Evolutionary conservation across 495 filamentous ascomycete genomes (phyloP).

Genomic region (Glarea lozoyensis): DNA sequence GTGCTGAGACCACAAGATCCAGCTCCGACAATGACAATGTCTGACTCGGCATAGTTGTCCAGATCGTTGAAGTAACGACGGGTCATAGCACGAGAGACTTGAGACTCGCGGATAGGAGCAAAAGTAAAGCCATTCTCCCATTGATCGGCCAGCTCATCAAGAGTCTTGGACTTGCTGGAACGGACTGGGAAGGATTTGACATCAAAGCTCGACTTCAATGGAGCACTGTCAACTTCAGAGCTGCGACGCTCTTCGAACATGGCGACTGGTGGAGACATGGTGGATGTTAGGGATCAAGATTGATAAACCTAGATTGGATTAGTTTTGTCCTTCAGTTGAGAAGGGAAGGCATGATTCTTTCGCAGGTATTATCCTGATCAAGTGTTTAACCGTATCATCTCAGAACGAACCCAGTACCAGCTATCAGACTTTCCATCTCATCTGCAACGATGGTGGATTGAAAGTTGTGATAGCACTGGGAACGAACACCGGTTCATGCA

Average conservation of each 20-base stretch:
- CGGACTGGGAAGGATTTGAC: constrained; percentile 12
- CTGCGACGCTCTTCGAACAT: constrained; percentile 23
- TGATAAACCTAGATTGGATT: constrained; percentile 23
- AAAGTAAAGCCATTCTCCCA: constrained; percentile 56
- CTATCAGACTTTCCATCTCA: constrained; percentile 15
- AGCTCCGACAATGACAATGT: constrained; percentile 85
- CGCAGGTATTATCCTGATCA: constrained; percentile 99
- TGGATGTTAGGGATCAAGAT: constrained; percentile 12
- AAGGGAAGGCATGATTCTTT: constrained; percentile 72
- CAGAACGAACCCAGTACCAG: constrained; percentile 52
- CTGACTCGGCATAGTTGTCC: constrained; percentile 80
- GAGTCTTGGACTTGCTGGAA: constrained; percentile 17
- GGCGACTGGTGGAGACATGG: constrained; percentile 68
- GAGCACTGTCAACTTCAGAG: constrained; percentile 3
- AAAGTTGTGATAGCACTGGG: constrained; percentile 14
- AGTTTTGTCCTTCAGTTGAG: constrained; percentile 24
- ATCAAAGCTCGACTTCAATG: constrained; percentile 14
- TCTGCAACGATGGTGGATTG: constrained; percentile 22
- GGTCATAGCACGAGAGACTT: constrained; percentile 88
- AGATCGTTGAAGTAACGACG: constrained; percentile 85
- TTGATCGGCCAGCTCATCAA: constrained; percentile 26
- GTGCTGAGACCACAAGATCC: constrained; percentile 79
- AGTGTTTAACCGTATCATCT: constrained; percentile 97
- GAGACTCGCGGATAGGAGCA: constrained; percentile 77
- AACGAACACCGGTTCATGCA: constrained; percentile 65